Evolutionary conservation across 257 asterid genomes (phyloP).

Genomic region (Solanum tarijense): DNA sequence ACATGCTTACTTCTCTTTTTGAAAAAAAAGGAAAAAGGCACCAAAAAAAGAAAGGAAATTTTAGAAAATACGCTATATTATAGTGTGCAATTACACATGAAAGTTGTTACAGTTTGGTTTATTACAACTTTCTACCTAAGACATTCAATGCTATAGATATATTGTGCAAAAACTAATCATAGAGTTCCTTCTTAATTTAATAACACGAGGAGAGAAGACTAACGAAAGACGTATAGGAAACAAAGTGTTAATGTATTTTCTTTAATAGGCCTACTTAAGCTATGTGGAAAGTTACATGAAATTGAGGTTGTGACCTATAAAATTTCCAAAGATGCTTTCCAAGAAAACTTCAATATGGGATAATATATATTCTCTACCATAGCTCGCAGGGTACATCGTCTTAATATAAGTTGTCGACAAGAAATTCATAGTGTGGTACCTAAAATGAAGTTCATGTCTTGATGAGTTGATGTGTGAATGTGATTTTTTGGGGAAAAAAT

Average conservation of each 20-base stretch:
- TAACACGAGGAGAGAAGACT: neutral
- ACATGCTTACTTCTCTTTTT: neutral
- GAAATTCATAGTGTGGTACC: too few species aligned
- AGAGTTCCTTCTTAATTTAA: neutral
- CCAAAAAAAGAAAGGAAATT: neutral
- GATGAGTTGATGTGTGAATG: too few species aligned
- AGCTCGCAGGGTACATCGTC: too few species aligned
- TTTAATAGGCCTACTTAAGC: neutral
- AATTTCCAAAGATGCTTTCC: neutral
- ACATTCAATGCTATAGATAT: neutral
- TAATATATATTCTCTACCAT: too few species aligned
- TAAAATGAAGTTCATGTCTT: too few species aligned
- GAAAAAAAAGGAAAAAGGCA: neutral
- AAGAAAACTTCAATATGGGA: neutral
- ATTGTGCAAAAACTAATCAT: neutral
- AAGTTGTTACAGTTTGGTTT: neutral
- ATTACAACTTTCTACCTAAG: neutral
- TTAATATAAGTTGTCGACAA: too few species aligned
- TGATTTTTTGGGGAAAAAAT: too few species aligned
- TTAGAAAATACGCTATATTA: neutral
- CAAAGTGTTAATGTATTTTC: neutral
- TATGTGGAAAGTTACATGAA: neutral
- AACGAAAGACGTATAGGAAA: neutral
- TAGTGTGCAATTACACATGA: neutral
- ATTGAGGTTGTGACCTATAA: neutral